Evolutionary conservation across 106 monocot genomes (phyloP), one percentile per base, ranked within the genome.

Genomic region (Gastrodia elata): DNA sequence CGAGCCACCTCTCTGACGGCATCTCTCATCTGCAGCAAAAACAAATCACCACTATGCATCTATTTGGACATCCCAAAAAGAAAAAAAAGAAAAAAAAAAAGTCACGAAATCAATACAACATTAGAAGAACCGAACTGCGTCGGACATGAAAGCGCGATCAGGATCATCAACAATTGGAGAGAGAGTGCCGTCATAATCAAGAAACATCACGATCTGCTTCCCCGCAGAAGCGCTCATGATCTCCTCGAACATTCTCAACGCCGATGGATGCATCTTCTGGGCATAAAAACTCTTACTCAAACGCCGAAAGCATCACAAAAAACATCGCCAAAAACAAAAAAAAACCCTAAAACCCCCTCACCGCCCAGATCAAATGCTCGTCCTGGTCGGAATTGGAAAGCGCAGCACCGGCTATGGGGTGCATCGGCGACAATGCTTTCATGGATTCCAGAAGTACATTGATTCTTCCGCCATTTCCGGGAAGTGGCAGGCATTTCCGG

Each of bases 141-240:
- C 83, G 0, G 89, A 83, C 84, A 89, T 92, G 79, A 84, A 92
- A 26, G 92, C 92, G 1, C 79, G 27, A 38, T 92, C 92, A 4
- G 92, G 92, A 42, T 92, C 84, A 24, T 82, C 84, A 41, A 92
- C 92, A 35, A 92, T 92, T 30, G 89, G 92, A 0, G 91, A 89
- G 5, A 92, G 84, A 30, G 92, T 92, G 22, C 89, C 92, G 44
- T 92, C 92, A 58, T 92, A 92, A 73, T 92, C 92, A 9, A 87
- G 57, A 72, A 92, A 92, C 92, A 92, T 77, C 25, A 83, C 86
- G 20, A 92, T 81, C 72, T 84, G 74, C 80, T 92, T 92, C 70
- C 86, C 84, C 42, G 33, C 81, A 2, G 82, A 82, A 3, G 75
- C 77, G 27, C 64, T 74, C 14, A 64, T 74, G 59, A 92, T 92